A percentile compares a stretch with the other conserved stretches of the same genome.
Evolutionary conservation across 108 stramenopile genomes (phyloP).

Genomic region (Fistulifera pelliculosa): DNA sequence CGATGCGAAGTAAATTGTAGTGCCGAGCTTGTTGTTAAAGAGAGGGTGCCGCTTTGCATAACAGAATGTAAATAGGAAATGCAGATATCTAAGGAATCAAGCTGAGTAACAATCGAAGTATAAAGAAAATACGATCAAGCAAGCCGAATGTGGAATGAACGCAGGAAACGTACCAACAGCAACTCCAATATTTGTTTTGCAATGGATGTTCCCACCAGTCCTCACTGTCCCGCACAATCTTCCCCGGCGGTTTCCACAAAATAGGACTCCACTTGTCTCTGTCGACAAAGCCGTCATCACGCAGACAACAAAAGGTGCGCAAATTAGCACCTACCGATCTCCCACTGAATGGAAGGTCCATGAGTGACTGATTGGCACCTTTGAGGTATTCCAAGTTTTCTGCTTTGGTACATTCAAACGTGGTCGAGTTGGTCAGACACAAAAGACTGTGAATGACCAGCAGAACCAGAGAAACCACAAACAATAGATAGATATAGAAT

Average conservation of each 20-base stretch:
- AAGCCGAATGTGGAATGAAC: too few relatives aligned
- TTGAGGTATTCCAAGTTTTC: conserved; percentile 56
- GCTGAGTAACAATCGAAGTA: too few relatives aligned
- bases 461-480: conserved; percentile 21
- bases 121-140: too few relatives aligned
- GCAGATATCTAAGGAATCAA: too few relatives aligned
- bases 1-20: too few relatives aligned
- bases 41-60: too few relatives aligned
- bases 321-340: conserved; percentile 36
- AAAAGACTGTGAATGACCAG: conserved; percentile 34
- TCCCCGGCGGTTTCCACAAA: conserved; percentile 46
- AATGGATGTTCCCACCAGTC: conserved; percentile 77
- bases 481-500: conserved; percentile 40
- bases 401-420: conserved; percentile 45
- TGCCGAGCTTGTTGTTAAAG: too few relatives aligned
- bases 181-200: conserved; percentile 84
- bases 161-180: too few relatives aligned
- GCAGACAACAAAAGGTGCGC: conserved; percentile 29
- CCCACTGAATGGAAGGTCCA: conserved; percentile 48
- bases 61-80: too few relatives aligned
- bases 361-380: conserved; percentile 28
- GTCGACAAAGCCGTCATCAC: conserved; percentile 15
- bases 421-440: conserved; percentile 46
- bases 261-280: conserved; percentile 36
- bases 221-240: conserved; percentile 58